Evolutionary conservation across 176 grass and related monocot species (phyloP), one percentile per base, ranked within the genome.

Genomic region (Hyparrhenia diplandra): DNA sequence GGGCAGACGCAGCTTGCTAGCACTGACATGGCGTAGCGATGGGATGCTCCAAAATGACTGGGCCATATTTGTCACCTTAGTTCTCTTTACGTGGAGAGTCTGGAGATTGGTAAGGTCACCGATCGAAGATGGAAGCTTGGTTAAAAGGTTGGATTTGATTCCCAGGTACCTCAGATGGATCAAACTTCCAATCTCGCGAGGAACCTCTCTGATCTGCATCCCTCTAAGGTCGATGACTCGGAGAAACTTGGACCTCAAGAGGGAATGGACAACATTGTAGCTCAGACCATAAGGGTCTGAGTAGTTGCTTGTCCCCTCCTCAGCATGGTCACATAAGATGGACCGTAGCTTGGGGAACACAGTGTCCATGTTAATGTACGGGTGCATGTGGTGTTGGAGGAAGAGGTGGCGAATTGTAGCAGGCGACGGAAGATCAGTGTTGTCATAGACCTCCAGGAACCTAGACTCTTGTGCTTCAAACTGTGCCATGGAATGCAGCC

Each of bases 121-220:
- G 79, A 88, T 73, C 10, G 81, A 80, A 18, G 81, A 52, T 8
- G 86, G 67, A 2, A 88, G 81, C 17, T 35, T 4, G 28, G 12
- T 6, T 34, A 84, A 49, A n/a, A 25, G 57, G 27, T 51, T 47
- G 24, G 49, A 63, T 6, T 67, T 34, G 39, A 88, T 32, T 2
- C 81, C 65, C 34, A 84, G 49, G 81, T 88, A 84, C 28, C 80
- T 66, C 25, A 88, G 10, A 40, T 88, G 81, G 71, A 88, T 80
- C 86, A 88, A 80, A 41, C 64, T 31, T 10, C 64, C 74, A 51
- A 84, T 36, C 45, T 34, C 81, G 17, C 67, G 23, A 8, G 86
- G 86, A 10, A 79, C 70, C 28, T 65, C 73, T 42, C 27, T 29
- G 0, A 84, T 59, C 34, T 36, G 11, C 67, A 88, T 21, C 17